Conservation (phyloP, 2,329 filamentous ascomycete species). For the Colletotrichum plurivorum region DNA sequence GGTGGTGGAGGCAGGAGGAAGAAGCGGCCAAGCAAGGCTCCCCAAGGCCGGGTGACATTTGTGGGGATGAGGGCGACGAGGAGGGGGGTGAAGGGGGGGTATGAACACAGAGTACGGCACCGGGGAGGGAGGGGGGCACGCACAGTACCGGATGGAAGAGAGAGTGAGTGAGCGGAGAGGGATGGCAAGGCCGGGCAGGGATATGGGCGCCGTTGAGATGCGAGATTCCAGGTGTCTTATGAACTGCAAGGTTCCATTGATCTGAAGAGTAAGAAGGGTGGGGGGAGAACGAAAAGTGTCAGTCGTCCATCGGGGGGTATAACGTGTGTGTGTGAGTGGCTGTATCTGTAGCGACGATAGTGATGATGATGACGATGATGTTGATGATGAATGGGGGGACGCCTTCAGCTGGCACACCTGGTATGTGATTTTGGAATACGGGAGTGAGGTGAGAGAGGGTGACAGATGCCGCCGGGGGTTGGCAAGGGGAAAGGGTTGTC, state of each 20-base stretch:
- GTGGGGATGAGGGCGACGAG: slow-evolving; percentile 39
- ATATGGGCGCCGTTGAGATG: slow-evolving; percentile 40
- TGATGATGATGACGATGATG: too few species aligned
- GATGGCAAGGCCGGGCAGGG: slow-evolving; percentile 31
- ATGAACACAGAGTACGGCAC: slow-evolving; percentile 13
- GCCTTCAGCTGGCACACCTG: slow-evolving; percentile 29
- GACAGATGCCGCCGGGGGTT: slow-evolving; percentile 11
- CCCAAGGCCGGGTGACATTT: slow-evolving; percentile 37
- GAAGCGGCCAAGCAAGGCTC: slow-evolving; percentile 27
- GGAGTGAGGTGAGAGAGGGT: background rate
- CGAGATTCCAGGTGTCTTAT: slow-evolving; percentile 42
- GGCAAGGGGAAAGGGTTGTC: slow-evolving; percentile 31
- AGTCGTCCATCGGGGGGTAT: slow-evolving; percentile 28
- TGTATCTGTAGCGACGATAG: slow-evolving; percentile 15
- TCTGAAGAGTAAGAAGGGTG: slow-evolving; percentile 31
- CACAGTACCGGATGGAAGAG: slow-evolving; percentile 2
- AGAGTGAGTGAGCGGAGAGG: background rate
- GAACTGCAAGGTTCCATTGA: slow-evolving; percentile 40
- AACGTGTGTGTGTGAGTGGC: slow-evolving; percentile 29
- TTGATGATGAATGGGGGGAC: slow-evolving; percentile 21
- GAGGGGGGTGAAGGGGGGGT: slow-evolving; percentile 24
- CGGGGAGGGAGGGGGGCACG: slow-evolving; percentile 1
- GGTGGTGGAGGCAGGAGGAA: slow-evolving; percentile 15
- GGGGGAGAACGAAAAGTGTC: slow-evolving; percentile 34
- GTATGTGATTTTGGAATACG: slow-evolving; percentile 2